Evolutionary conservation across 371 early-diverging fungal species (phyloP), one percentile per base, ranked within the genome.

Genomic region (Rhizopus delemar): DNA sequence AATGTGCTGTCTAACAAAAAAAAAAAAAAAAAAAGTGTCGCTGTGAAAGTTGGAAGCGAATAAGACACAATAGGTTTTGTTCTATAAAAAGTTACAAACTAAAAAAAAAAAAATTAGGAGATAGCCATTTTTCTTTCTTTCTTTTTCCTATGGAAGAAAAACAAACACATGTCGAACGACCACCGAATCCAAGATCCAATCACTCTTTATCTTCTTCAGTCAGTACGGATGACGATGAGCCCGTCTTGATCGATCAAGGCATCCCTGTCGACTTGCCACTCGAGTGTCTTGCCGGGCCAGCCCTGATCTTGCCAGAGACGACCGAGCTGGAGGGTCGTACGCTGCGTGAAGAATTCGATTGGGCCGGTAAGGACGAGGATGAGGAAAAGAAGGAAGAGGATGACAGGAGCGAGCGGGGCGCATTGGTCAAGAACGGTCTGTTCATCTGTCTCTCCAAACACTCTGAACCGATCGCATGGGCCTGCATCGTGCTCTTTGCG

Each of bases 301-400:
- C 69, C 4, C 58, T 69, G 5, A 58, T 67, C 31, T 43, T 62
- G 5, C 67, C 67, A 8, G 32, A 31, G 8, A 52, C 53, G 12
- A 39, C 46, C 6, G 66, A 70, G 39, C 35, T 70, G 8, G 71
- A 63, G 46, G 64, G 65, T 13, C 60, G 45, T 5, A 69, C 64
- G 4, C 36, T 64, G 3, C 51, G 53, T n/a, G 68, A 67, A 45
- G 69, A 77, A 13, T 77, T 77, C 62, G 78, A 77, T 50, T 77
- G 78, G 78, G 63, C 58, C n/a, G 74, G 69, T 3, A 58, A 57
- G 4, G 73, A 71, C 31, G 78, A 77, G 8, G 77, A 70, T 22
- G 74, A 63, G 15, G 43, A 43, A 5, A 15, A 13, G 13, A 15
- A 7, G 8, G 9, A 43, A 2, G 78, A 72, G n/a, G 68, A 64